phyloP scores from a whole-genome alignment of 2,329 filamentous ascomycete genomes.

The Hypoxylon sp. region DNA sequence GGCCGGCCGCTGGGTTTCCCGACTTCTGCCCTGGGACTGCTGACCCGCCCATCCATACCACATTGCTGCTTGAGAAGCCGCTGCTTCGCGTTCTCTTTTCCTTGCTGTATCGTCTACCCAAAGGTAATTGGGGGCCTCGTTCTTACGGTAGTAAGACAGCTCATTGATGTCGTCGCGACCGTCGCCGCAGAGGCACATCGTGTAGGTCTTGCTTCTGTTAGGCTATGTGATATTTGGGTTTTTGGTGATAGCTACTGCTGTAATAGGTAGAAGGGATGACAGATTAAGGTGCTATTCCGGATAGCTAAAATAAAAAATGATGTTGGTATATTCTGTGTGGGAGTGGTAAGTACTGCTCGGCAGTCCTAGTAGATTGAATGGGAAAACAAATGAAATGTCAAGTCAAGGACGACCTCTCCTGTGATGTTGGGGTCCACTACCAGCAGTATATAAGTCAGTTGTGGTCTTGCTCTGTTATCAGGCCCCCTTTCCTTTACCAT shows the following conservation, averaged over 20 bases:
- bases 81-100: too few relatives aligned
- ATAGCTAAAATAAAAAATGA: slow-evolving; percentile 11
- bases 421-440: neutral
- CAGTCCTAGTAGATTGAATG: slow-evolving; percentile 1
- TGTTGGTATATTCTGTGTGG: neutral
- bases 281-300: slow-evolving; percentile 13
- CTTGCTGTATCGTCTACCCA: too few relatives aligned
- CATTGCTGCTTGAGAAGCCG: too few relatives aligned
- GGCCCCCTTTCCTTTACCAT: too few relatives aligned
- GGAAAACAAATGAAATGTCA: slow-evolving; percentile 2
- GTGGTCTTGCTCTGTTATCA: neutral
- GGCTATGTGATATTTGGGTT: neutral
- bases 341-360: neutral
- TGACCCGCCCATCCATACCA: slow-evolving; percentile 36
- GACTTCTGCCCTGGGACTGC: too few relatives aligned
- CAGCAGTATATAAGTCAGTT: slow-evolving; percentile 13
- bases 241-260: too few relatives aligned
- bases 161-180: neutral
- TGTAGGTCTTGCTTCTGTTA: neutral
- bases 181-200: slow-evolving; percentile 28
- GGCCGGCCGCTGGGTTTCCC: too few relatives aligned
- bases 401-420: neutral
- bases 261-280: too few relatives aligned
- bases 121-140: too few relatives aligned
- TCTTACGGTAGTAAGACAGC: too few relatives aligned